Conservation (phyloP, 768 basidiomycete genomes). For the Gelatoporia subvermispora region DNA sequence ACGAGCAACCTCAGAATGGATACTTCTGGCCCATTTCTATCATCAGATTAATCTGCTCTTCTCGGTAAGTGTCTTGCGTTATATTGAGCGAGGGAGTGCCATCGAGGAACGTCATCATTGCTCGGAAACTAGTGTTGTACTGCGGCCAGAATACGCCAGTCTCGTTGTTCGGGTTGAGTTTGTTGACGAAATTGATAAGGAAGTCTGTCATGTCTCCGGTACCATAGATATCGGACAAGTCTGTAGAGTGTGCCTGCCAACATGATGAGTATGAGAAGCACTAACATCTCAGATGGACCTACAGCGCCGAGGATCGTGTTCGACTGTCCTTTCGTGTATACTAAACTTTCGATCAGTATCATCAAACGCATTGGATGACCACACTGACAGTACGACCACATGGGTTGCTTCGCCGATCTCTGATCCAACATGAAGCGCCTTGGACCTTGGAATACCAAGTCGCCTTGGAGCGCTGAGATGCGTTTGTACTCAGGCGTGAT, state of each 20-base stretch:
- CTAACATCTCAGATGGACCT: too few species aligned
- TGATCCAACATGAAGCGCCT: conserved; percentile 21
- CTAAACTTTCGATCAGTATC: too few species aligned
- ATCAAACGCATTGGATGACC: too few species aligned
- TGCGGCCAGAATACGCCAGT: conserved; percentile 40
- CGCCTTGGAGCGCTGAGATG: conserved; percentile 23
- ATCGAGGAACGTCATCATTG: conserved; percentile 39
- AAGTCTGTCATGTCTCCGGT: conserved; percentile 41
- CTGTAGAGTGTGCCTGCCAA: too few species aligned
- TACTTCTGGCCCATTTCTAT: too few species aligned
- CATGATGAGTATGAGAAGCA: too few species aligned
- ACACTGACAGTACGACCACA: conserved; percentile 17
- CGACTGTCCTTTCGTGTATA: too few species aligned
- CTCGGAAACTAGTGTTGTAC: conserved; percentile 31
- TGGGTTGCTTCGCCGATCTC: conserved; percentile 13
- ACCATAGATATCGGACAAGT: background rate
- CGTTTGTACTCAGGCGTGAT: conserved; percentile 36
- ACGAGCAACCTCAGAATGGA: too few species aligned
- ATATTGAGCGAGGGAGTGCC: conserved; percentile 7
- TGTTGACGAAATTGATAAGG: conserved; percentile 37
- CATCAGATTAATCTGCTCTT: too few species aligned
- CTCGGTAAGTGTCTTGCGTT: conserved; percentile 14
- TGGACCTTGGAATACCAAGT: conserved; percentile 22
- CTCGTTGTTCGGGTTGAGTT: conserved; percentile 37
- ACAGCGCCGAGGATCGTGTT: too few species aligned